Percentiles rank a stretch among this genome's conserved stretches.
Evolutionary conservation across 371 early-diverging fungal genomes (phyloP).

Genomic region (Paramicrosporidium saccamoebae): DNA sequence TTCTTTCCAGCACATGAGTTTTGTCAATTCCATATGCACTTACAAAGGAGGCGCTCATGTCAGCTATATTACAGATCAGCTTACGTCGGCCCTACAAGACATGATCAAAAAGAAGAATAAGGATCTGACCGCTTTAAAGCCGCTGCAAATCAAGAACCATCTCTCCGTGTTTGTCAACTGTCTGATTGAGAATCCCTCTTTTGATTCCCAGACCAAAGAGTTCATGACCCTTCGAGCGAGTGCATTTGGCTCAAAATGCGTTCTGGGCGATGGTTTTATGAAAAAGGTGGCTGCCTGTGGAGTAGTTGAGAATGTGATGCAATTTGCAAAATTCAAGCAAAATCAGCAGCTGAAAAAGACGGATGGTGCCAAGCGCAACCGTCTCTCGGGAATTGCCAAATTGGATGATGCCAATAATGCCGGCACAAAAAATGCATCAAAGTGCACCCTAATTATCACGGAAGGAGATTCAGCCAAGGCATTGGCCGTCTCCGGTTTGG

Average conservation of each 20-base stretch:
- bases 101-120: constrained; percentile 51
- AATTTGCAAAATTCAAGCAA: constrained; percentile 46
- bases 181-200: constrained; percentile 89
- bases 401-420: constrained; percentile 95
- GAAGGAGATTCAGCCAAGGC: constrained; percentile 99
- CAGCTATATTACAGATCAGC: constrained; percentile 55
- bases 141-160: constrained; percentile 61
- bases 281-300: constrained; percentile 39
- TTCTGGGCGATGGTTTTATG: constrained; percentile 42
- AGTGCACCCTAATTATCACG: constrained; percentile 92
- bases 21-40: constrained; percentile 95
- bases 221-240: constrained; percentile 55
- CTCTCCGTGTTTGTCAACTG: constrained; percentile 91
- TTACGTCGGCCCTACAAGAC: constrained; percentile 35
- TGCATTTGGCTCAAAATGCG: constrained; percentile 67
- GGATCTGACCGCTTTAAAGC: constrained; percentile 33
- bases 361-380: constrained; percentile 38
- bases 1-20: constrained; percentile 87
- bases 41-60: constrained; percentile 94
- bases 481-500: constrained; percentile 70
- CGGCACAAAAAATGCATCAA: constrained; percentile 30
- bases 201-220: constrained; percentile 99
- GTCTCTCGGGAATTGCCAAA: constrained; percentile 66
- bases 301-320: constrained; percentile 49
- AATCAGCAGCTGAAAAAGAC: constrained; percentile 64